A percentile compares a stretch with the other conserved stretches of the same genome.
These are phyloP conservation scores for Myochromella boudieri DNA, from an alignment of 768 basidiomycete genomes.

Conservation along the genomic window DNA sequence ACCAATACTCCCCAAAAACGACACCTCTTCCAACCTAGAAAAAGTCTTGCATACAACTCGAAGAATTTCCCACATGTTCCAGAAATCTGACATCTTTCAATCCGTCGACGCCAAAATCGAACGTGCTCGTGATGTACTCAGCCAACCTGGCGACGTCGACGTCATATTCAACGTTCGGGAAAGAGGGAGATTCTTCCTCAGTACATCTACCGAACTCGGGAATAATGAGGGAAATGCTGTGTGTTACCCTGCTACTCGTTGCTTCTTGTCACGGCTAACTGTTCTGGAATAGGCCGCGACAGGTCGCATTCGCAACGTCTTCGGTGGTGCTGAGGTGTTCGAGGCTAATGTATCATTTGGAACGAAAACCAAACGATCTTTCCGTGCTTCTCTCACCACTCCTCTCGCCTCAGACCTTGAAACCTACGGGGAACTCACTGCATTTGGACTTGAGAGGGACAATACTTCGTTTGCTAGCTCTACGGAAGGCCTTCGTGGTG, in stretches of 20 bases:
- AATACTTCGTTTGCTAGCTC: slow-evolving; percentile 76
- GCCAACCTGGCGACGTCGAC: slow-evolving; percentile 67
- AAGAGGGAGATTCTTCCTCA: slow-evolving; percentile 71
- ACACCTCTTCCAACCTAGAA: slow-evolving; percentile 44
- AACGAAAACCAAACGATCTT: slow-evolving; percentile 84
- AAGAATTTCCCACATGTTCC: slow-evolving; percentile 61
- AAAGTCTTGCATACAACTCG: slow-evolving; percentile 71
- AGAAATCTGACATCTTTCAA: slow-evolving; percentile 77
- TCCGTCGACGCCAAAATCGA: slow-evolving; percentile 65
- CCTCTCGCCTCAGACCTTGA: slow-evolving; percentile 63
- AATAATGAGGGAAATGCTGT: slow-evolving; percentile 94
- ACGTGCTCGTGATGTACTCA: slow-evolving; percentile 49
- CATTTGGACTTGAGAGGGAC: slow-evolving; percentile 79
- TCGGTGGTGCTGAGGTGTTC: slow-evolving; percentile 89
- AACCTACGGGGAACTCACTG: slow-evolving; percentile 67
- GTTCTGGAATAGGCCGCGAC: slow-evolving; percentile 58
- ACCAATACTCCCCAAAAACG: slow-evolving; percentile 45
- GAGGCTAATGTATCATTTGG: slow-evolving; percentile 83
- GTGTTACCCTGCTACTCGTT: slow-evolving; percentile 25
- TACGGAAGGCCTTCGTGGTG: slow-evolving; percentile 61
- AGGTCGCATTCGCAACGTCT: slow-evolving; percentile 80
- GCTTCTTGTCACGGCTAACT: not conserved
- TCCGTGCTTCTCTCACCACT: slow-evolving; percentile 63
- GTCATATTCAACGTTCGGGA: slow-evolving; percentile 79
- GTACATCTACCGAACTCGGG: slow-evolving; percentile 87